Evolutionary conservation across 169 alveolate species (phyloP).

Genomic region (Perkinsus olseni): DNA sequence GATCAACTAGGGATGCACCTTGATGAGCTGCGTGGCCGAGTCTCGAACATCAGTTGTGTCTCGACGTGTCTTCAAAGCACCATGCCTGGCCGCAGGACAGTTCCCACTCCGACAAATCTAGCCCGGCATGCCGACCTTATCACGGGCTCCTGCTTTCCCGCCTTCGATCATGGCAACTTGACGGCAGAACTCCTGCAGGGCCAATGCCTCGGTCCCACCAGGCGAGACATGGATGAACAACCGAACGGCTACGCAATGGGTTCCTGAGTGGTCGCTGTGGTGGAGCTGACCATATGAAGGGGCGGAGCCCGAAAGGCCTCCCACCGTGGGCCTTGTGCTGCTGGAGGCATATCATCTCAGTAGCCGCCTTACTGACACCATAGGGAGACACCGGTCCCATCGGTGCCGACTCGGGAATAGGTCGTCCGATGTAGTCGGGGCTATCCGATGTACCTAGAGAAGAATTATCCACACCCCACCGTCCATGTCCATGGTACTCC

Average conservation of each 20-base stretch:
- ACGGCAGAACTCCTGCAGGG: constrained; percentile 7
- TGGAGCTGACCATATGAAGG: not conserved
- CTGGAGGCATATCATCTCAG: not conserved
- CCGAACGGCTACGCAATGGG: not conserved
- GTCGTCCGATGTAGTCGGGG: not conserved
- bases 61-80: constrained; percentile 1
- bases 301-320: not conserved
- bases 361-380: constrained; percentile 5
- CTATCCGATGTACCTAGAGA: not conserved
- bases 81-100: not conserved
- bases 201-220: constrained; percentile 9
- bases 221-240: constrained; percentile 10
- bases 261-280: not conserved
- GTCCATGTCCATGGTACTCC: not conserved
- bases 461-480: not conserved
- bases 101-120: no score
- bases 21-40: not conserved
- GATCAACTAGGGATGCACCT: not conserved
- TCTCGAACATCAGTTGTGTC: constrained; percentile 7
- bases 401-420: constrained; percentile 10
- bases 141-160: not conserved
- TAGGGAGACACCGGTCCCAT: constrained; percentile 11
- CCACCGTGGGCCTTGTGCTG: not conserved
- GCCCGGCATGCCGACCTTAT: not conserved
- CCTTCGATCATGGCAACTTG: constrained; percentile 12